Evolutionary conservation across 768 basidiomycete species (phyloP).

Genomic region (Rhizopogon vulgaris): DNA sequence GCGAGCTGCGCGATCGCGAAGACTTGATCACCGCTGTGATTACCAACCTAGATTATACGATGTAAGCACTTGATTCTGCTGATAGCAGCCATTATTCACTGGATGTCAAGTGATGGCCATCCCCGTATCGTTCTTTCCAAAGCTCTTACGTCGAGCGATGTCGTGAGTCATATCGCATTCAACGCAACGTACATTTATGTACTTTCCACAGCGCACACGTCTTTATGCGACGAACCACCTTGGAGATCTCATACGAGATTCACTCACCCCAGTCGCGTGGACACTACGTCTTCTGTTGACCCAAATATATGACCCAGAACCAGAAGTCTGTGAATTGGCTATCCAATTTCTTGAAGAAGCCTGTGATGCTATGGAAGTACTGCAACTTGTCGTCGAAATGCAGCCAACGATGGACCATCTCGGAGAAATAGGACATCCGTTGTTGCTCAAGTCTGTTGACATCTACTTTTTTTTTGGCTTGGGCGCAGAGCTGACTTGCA

Average conservation of each 20-base stretch:
- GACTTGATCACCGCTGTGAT: constrained; percentile 90
- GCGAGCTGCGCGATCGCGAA: constrained; percentile 85
- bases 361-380: constrained; percentile 75
- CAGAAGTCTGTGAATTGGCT: constrained; percentile 87
- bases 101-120: constrained; percentile 77
- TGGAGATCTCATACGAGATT: constrained; percentile 69
- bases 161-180: constrained; percentile 36
- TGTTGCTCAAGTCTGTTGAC: constrained; percentile 74
- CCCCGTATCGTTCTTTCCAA: constrained; percentile 90
- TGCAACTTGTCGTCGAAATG: constrained; percentile 90
- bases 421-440: constrained; percentile 84
- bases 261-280: constrained; percentile 70
- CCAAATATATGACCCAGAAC: constrained; percentile 89
- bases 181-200: background rate
- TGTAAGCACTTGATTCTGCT: constrained; percentile 42
- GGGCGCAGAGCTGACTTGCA: background rate
- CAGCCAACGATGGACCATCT: constrained; percentile 94
- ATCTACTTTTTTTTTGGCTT: background rate
- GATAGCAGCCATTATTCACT: constrained; percentile 1
- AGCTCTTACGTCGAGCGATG: constrained; percentile 89
- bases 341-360: constrained; percentile 86
- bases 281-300: constrained; percentile 86
- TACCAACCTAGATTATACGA: constrained; percentile 85
- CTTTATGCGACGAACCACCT: constrained; percentile 85
- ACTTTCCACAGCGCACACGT: constrained; percentile 62